phyloP scores from a whole-genome alignment of 768 basidiomycete genomes.

The Boletus subparvulus region DNA sequence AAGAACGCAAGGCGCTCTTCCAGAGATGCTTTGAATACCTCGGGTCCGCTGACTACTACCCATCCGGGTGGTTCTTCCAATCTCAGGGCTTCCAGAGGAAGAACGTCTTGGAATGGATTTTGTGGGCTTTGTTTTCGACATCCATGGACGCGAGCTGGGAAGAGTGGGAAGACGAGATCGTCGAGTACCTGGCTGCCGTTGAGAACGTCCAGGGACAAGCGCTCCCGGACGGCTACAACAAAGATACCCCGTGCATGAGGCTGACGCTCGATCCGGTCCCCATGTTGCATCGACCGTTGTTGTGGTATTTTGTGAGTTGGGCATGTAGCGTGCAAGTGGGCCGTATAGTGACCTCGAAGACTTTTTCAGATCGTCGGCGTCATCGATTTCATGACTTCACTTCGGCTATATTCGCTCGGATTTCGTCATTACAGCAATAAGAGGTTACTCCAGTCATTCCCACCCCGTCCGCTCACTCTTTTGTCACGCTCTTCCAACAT shows the following conservation, averaged over 20 bases:
- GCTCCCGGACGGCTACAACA: slow-evolving; percentile 42
- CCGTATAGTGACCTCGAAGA: background rate
- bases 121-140: slow-evolving; percentile 60
- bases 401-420: slow-evolving; percentile 41
- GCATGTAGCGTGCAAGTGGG: background rate
- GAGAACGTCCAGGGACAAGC: slow-evolving; percentile 42
- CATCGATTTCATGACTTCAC: slow-evolving; percentile 47
- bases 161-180: slow-evolving; percentile 53
- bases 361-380: slow-evolving; percentile 48
- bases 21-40: slow-evolving; percentile 40
- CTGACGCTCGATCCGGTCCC: slow-evolving; percentile 57
- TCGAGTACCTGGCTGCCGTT: slow-evolving; percentile 42
- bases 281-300: slow-evolving; percentile 55
- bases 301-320: slow-evolving; percentile 59
- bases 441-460: slow-evolving; percentile 45
- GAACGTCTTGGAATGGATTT: slow-evolving; percentile 60
- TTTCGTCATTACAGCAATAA: slow-evolving; percentile 52
- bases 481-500: slow-evolving; percentile 43
- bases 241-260: slow-evolving; percentile 45
- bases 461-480: slow-evolving; percentile 47
- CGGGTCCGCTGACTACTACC: slow-evolving; percentile 29
- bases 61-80: slow-evolving; percentile 55
- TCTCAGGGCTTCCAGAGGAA: slow-evolving; percentile 37
- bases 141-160: slow-evolving; percentile 29
- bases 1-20: slow-evolving; percentile 49